Conservation (phyloP, 2,329 filamentous ascomycete species). For the Aspergillus sclerotialis region DNA sequence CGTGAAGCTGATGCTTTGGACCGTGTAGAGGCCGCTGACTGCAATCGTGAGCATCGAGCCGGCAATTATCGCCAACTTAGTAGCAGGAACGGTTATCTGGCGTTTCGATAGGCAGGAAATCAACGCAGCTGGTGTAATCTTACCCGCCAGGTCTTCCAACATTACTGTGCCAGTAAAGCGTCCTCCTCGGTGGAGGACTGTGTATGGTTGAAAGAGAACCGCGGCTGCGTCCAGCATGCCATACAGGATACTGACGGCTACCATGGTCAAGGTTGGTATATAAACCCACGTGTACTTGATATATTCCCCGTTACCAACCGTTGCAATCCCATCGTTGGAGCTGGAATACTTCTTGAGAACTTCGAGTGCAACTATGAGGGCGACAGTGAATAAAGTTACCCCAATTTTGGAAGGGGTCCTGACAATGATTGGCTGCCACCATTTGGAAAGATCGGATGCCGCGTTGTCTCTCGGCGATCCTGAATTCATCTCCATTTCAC, state of each 20-base stretch:
- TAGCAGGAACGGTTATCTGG: constrained; percentile 8
- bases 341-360: constrained; percentile 1
- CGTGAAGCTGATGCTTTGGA: constrained; percentile 4
- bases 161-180: constrained; percentile 9
- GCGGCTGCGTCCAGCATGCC: constrained; percentile 10
- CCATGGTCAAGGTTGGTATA: constrained; percentile 14
- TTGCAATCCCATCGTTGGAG: no score
- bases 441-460: no score
- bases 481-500: no score
- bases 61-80: constrained; percentile 9
- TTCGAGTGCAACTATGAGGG: constrained; percentile 3
- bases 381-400: no score
- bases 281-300: constrained; percentile 16
- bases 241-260: constrained; percentile 11
- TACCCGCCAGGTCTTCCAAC: constrained; percentile 13
- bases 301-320: no score
- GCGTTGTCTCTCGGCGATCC: no score
- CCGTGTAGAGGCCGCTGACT: constrained; percentile 10
- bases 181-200: constrained; percentile 6
- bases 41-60: constrained; percentile 9
- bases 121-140: constrained; percentile 42
- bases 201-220: constrained; percentile 13
- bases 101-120: constrained; percentile 41
- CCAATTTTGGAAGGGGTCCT: no score
- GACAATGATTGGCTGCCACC: no score